phyloP scores from a whole-genome alignment of 371 early-diverging fungal species.

The Syncephalastrum monosporum region DNA sequence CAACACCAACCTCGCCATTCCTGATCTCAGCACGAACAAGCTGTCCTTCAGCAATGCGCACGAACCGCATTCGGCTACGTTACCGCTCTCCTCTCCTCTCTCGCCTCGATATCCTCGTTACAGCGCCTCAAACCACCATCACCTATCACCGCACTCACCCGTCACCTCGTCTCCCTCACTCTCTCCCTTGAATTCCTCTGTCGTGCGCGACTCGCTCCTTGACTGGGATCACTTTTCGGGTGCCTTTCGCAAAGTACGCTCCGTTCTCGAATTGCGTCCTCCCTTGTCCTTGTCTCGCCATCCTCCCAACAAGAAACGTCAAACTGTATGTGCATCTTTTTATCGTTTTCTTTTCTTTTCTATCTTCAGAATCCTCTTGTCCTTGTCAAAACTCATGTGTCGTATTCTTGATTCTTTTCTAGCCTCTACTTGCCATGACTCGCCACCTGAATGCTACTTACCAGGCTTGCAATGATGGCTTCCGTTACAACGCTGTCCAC shows the following conservation, averaged over 20 bases:
- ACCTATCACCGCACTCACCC: neutral
- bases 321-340: neutral
- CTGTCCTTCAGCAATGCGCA: conserved; percentile 10
- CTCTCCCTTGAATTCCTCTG: too few relatives aligned
- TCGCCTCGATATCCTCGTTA: conserved; percentile 15
- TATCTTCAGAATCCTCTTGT: neutral
- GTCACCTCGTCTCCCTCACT: conserved; percentile 7
- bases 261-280: neutral
- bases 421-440: conserved; percentile 24
- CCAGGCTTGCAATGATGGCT: conserved; percentile 61
- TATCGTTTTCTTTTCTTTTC: too few relatives aligned
- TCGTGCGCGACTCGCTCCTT: too few relatives aligned
- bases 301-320: neutral
- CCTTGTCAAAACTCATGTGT: neutral
- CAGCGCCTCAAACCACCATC: neutral
- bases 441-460: conserved; percentile 22
- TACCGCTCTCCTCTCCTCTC: conserved; percentile 11
- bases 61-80: conserved; percentile 4
- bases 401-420: neutral
- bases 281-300: neutral
- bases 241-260: conserved; percentile 5
- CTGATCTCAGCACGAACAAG: neutral
- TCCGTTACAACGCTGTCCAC: conserved; percentile 66
- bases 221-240: neutral
- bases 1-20: conserved; percentile 7